Base-by-base conservation (phyloP, 2,329 filamentous ascomycete genomes). In the Penicillium sp. region DNA sequence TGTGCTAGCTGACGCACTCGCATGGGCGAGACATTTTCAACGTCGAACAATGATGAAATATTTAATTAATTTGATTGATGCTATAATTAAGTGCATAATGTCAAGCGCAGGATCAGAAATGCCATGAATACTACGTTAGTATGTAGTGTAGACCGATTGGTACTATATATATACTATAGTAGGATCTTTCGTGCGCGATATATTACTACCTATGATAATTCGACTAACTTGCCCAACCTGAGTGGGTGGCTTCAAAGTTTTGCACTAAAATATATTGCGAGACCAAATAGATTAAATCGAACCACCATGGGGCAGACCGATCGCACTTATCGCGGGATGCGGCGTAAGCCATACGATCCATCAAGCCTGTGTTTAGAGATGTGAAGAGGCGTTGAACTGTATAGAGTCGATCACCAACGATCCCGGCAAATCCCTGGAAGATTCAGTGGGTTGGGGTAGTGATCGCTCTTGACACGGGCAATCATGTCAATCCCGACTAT, bases 401-500 rank as follows among this genome's bases (percentile, higher is more conserved):
- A 34, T 57, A 58, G 54, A 60, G 59, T 55, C 51, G 59, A 64
- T 60, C 62, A 42, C 37, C 37, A 14, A 42, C 37, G 37, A 42
- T 42, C 37, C 16, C 3, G 16, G 6, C 5, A 16, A 19, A 16
- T n/a, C 19, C 37, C 19, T 18, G 21, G 21, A 14, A 24, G 21
- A n/a, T n/a, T 42, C 37, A n/a, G 8, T 55, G 40, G 56, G 62
- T 54, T 31, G n/a, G 54, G 59, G 61, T 37, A 65, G 56, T 52
- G 61, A 65, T 65, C 62, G 62, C 59, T 65, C 49, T 36, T 16
- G 42, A 52, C 42, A 37, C 31, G 29, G 61, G 52, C 48, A 58
- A 65, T 62, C 54, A 61, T 45, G 61, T 64, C 61, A 62, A 64
- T 65, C 62, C 51, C 43, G 58, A 61, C 50, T 58, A 63, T 64